A percentile compares a stretch with the other conserved stretches of the same genome.
These are phyloP conservation scores for Ophiostoma novo-ulmi DNA, from an alignment of 2,329 filamentous ascomycete genomes.

Conservation along the genomic window DNA sequence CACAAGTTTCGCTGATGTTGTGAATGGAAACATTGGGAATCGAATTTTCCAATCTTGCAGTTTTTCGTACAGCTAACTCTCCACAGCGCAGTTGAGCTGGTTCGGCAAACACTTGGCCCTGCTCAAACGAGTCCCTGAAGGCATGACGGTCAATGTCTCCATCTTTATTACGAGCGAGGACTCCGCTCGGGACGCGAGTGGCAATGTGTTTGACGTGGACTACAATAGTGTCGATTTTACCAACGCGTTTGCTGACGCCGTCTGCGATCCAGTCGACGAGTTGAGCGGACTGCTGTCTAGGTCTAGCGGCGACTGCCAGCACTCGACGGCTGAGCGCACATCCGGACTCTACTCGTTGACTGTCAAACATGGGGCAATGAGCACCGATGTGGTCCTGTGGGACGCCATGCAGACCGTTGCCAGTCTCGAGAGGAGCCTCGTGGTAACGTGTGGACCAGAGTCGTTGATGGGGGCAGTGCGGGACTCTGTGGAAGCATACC, in stretches of 20 bases:
- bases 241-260: neutral
- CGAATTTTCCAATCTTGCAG: too few relatives aligned
- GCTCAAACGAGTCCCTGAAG: neutral
- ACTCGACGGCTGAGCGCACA: neutral
- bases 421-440: slow-evolving; percentile 13
- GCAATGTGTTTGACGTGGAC: neutral
- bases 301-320: neutral
- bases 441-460: slow-evolving; percentile 21
- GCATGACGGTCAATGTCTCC: slow-evolving; percentile 15
- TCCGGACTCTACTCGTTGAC: neutral
- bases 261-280: neutral
- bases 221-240: neutral
- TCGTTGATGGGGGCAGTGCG: slow-evolving; percentile 15
- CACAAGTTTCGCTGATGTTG: too few relatives aligned
- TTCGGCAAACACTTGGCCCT: slow-evolving; percentile 16
- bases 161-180: slow-evolving; percentile 21
- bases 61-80: neutral
- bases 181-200: neutral
- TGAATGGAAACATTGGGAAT: neutral
- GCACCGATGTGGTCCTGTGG: neutral
- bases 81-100: slow-evolving; percentile 20
- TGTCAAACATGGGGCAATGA: neutral
- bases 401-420: slow-evolving; percentile 16
- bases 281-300: neutral
- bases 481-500: slow-evolving; percentile 14